Base-by-base conservation (phyloP, 2,329 filamentous ascomycete species). In the Cladosporium sp. region DNA sequence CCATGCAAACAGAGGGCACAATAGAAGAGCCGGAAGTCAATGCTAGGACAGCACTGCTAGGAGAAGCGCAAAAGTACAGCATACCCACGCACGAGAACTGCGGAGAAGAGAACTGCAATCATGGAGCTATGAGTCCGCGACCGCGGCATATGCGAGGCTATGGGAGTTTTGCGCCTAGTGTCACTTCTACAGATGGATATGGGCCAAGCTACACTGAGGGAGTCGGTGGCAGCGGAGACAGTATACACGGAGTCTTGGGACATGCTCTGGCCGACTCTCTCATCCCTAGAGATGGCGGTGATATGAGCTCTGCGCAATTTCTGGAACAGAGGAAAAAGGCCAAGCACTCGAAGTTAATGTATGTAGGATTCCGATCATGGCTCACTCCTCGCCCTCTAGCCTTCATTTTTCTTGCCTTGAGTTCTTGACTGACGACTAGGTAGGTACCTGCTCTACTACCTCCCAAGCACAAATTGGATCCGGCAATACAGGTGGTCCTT, bases 381-480 rank as follows among this genome's bases (percentile, higher is more conserved):
- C 21, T 53, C 39, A n/a, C 1, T 21, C n/a, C n/a, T 46, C 39
- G 39, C 11, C 6, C 39, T 21, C 39, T 21, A 3, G 2, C 30
- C 10, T 11, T 39, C n/a, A 10, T 56, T 25, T 57, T 36, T 61
- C 46, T 60, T 14, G 61, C 53, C 58, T 21, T 46, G 3, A 46
- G 11, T 21, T 46, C 39, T 46, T 46, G 39, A 49, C 63, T 56
- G 30, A 65, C 49, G 16, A 30, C 43, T 8, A 34, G 51, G 30
- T 65, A 93, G 90, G 87, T 97, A 98, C 76, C 79, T 97, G 67
- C 88, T 90, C 4, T 98, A 99, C 81, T 99, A 99, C 76, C 83
- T 99, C 54, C 95, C 95, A 0, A 91, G 93, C 67, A 81, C 97
- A 70, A 93, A 90, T 69, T 99, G 95, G 95, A 89, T 96, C 68